Evolutionary conservation across 2,329 filamentous ascomycete genomes (phyloP).

Genomic region (Colletotrichum spinosum): DNA sequence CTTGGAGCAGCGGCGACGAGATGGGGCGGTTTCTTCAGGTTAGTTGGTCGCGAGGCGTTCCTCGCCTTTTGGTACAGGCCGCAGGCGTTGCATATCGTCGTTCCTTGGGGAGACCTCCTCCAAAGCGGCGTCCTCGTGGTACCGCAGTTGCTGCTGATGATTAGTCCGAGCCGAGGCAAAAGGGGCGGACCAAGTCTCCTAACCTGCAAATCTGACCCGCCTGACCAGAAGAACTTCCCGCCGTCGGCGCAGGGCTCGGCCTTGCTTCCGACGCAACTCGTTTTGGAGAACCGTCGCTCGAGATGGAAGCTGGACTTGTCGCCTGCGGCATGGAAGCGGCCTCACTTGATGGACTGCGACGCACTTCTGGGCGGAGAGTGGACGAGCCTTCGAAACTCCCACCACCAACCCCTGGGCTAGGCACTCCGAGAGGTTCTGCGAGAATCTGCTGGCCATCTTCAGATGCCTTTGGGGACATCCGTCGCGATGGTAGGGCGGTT

Average conservation of each 20-base stretch:
- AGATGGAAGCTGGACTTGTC: constrained; percentile 33
- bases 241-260: constrained; percentile 33
- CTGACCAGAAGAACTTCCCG: constrained; percentile 46
- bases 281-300: constrained; percentile 32
- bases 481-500: constrained; percentile 38
- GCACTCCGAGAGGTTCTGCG: constrained; percentile 26
- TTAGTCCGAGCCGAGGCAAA: constrained; percentile 39
- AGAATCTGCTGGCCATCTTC: constrained; percentile 23
- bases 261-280: constrained; percentile 20
- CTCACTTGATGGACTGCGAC: constrained; percentile 38
- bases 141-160: constrained; percentile 81
- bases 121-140: constrained; percentile 95
- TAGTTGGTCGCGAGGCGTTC: constrained; percentile 90
- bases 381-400: constrained; percentile 3
- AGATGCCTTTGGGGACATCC: constrained; percentile 35
- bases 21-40: constrained; percentile 81
- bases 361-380: constrained; percentile 19
- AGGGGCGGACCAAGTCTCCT: neutral
- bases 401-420: constrained; percentile 16
- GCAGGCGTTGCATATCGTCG: constrained; percentile 97
- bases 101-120: constrained; percentile 91
- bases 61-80: constrained; percentile 94
- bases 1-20: constrained; percentile 58
- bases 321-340: constrained; percentile 33
- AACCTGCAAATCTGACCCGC: constrained; percentile 80